These are phyloP conservation scores for Ensete glaucum DNA, from an alignment of 176 grass and related monocot species.

Conservation along the genomic window DNA sequence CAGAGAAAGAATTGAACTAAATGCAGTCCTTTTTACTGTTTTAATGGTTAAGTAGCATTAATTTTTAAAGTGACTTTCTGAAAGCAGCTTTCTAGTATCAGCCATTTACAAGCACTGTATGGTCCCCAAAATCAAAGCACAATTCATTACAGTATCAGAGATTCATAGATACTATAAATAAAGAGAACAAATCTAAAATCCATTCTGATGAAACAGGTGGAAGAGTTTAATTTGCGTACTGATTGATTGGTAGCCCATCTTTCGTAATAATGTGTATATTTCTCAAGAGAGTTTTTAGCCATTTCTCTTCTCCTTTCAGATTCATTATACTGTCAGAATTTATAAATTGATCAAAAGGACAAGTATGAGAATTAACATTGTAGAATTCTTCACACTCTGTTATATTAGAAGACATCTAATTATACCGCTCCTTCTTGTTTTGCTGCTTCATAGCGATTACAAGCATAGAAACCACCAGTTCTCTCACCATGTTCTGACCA, in stretches of 20 bases:
- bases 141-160: too few relatives aligned
- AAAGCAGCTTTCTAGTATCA: too few relatives aligned
- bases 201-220: not conserved
- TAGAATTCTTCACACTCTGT: not conserved
- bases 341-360: slow-evolving; percentile 15
- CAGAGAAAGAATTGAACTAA: too few relatives aligned
- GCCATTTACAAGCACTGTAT: too few relatives aligned
- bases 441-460: slow-evolving; percentile 95
- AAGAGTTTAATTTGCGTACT: slow-evolving; percentile 37
- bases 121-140: too few relatives aligned
- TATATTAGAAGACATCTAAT: slow-evolving; percentile 17
- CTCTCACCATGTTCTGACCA: slow-evolving; percentile 99
- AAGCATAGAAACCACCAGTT: slow-evolving; percentile 98
- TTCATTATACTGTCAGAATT: slow-evolving; percentile 79
- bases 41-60: too few relatives aligned
- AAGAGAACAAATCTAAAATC: too few relatives aligned
- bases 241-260: slow-evolving; percentile 99
- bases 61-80: too few relatives aligned
- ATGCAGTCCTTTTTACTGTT: too few relatives aligned
- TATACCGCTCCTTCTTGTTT: slow-evolving; percentile 98
- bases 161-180: too few relatives aligned
- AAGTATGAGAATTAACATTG: not conserved
- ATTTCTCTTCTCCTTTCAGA: slow-evolving; percentile 99
- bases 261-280: slow-evolving; percentile 99
- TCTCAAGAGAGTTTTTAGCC: slow-evolving; percentile 99